Percentiles rank a stretch among this genome's conserved stretches.
Conservation (phyloP, 2,329 filamentous ascomycete species). For the Teratosphaeria destructans region DNA sequence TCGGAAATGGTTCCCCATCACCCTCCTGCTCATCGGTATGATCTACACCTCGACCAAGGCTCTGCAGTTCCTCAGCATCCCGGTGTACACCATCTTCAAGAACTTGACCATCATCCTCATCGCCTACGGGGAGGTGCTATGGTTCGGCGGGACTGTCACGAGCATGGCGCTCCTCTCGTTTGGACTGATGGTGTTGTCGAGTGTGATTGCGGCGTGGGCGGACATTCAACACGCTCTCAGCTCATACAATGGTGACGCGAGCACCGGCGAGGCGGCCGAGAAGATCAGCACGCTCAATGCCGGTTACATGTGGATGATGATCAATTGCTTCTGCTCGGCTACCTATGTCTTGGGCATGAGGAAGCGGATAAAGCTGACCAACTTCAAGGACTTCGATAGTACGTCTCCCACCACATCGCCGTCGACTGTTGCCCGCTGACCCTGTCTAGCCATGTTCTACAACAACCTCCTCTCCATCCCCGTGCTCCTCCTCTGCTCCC, state of each 20-base stretch:
- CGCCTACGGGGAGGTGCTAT: slow-evolving; percentile 94
- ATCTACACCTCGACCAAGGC: slow-evolving; percentile 97
- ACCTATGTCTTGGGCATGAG: slow-evolving; percentile 87
- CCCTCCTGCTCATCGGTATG: slow-evolving; percentile 92
- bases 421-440: not conserved
- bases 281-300: slow-evolving; percentile 84
- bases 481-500: slow-evolving; percentile 70
- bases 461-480: slow-evolving; percentile 97
- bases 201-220: slow-evolving; percentile 90
- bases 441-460: slow-evolving; percentile 86
- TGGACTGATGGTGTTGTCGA: slow-evolving; percentile 91
- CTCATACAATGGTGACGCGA: slow-evolving; percentile 40
- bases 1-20: slow-evolving; percentile 95
- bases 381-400: slow-evolving; percentile 93
- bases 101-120: slow-evolving; percentile 98
- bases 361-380: slow-evolving; percentile 98
- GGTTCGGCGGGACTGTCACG: slow-evolving; percentile 91
- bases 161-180: slow-evolving; percentile 85
- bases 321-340: slow-evolving; percentile 93
- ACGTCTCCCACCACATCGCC: not conserved
- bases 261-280: slow-evolving; percentile 47
- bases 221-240: slow-evolving; percentile 77
- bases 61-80: slow-evolving; percentile 90
- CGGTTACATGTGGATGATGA: slow-evolving; percentile 94
- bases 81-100: slow-evolving; percentile 99